Evolutionary conservation across 2,329 filamentous ascomycete genomes (phyloP).

Genomic region (Colletotrichum camelliae): DNA sequence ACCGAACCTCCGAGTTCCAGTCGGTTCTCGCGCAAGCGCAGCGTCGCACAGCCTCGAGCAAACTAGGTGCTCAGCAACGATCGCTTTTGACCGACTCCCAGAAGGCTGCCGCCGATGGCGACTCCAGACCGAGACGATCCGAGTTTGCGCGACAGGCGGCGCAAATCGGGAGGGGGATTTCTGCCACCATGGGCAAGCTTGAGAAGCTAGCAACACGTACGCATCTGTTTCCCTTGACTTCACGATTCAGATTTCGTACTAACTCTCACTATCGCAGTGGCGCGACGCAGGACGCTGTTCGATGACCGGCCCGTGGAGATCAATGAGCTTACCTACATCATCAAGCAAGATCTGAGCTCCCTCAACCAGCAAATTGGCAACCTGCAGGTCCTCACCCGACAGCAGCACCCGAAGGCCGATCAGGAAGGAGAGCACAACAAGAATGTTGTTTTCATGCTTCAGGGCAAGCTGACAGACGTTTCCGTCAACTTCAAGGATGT

Average conservation of each 20-base stretch:
- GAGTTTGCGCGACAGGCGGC: constrained; percentile 94
- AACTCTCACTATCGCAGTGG: constrained; percentile 61
- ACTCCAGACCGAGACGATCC: constrained; percentile 67
- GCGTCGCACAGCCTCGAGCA: constrained; percentile 76
- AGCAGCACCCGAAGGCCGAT: constrained; percentile 74
- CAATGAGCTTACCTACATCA: constrained; percentile 89
- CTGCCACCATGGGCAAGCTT: constrained; percentile 90
- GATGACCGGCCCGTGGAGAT: constrained; percentile 96
- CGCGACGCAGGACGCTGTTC: constrained; percentile 95
- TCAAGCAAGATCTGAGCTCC: constrained; percentile 92
- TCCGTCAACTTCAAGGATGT: constrained; percentile 97
- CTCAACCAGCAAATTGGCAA: constrained; percentile 85
- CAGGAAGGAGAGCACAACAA: constrained; percentile 98
- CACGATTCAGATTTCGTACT: background rate
- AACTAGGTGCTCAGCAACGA: constrained; percentile 79
- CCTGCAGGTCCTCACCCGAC: constrained; percentile 78
- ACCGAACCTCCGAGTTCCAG: constrained; percentile 94
- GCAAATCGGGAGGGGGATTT: constrained; percentile 90
- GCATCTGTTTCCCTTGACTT: constrained; percentile 31
- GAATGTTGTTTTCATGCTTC: constrained; percentile 90
- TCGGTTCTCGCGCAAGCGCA: constrained; percentile 88
- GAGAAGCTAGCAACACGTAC: constrained; percentile 86
- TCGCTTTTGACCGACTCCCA: constrained; percentile 79
- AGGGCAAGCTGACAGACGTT: constrained; percentile 88
- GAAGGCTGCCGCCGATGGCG: constrained; percentile 65